These are phyloP conservation scores for Paecilomyces formosus DNA, from an alignment of 2,329 filamentous ascomycete genomes.

Conservation along the genomic window DNA sequence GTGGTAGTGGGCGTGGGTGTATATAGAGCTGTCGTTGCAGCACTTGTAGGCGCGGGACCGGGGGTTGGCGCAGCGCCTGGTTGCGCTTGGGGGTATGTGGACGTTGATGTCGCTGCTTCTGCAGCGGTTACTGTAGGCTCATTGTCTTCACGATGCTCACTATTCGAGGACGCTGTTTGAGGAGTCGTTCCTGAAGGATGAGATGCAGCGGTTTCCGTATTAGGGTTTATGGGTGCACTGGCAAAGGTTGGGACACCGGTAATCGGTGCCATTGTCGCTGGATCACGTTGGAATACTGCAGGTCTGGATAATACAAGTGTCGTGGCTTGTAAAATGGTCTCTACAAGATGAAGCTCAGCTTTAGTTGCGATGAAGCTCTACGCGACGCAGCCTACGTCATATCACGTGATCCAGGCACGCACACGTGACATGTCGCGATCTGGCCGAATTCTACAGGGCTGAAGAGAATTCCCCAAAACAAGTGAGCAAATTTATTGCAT, in stretches of 20 bases:
- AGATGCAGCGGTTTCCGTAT: constrained; percentile 9
- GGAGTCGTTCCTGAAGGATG: constrained; percentile 16
- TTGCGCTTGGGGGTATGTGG: constrained; percentile 30
- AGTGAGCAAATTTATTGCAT: constrained; percentile 8
- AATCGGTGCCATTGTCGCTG: constrained; percentile 12
- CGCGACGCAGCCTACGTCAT: constrained; percentile 4
- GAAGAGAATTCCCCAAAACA: constrained; percentile 1
- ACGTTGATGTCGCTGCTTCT: constrained; percentile 17
- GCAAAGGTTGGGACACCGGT: constrained; percentile 17
- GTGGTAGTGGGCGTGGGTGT: constrained; percentile 11
- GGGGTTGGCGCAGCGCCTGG: constrained; percentile 35
- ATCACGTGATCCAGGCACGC: constrained; percentile 4
- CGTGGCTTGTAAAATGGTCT: not conserved
- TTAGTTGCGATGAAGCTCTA: not conserved
- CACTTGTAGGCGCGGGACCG: constrained; percentile 15
- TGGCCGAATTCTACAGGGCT: not conserved
- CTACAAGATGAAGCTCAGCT: not conserved
- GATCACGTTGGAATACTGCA: not conserved
- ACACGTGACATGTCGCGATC: not conserved
- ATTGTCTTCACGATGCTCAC: not conserved
- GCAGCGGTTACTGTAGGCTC: not conserved
- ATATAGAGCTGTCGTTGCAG: constrained; percentile 6
- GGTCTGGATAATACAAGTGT: not conserved
- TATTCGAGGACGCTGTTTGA: not conserved
- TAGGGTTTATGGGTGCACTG: constrained; percentile 19